Conservation (phyloP, 1,139 yeast genomes). For the Zhuliangozyma parablackwelliae region DNA sequence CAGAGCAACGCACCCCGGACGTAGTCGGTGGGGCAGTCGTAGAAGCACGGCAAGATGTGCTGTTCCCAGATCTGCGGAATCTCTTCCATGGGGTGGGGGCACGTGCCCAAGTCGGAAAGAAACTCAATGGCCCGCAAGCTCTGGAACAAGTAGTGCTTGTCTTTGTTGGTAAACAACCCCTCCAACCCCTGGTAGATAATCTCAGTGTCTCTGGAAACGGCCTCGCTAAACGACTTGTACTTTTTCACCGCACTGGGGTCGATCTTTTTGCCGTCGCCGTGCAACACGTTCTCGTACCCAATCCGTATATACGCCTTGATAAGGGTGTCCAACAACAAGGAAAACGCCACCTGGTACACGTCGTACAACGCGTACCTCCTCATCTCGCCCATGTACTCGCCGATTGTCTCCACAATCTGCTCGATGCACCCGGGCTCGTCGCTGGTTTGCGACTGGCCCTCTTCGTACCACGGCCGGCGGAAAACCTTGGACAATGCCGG, state of each 20-base stretch:
- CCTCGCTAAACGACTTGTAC: conserved; percentile 38
- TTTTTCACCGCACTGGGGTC: conserved; percentile 52
- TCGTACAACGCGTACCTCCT: conserved; percentile 45
- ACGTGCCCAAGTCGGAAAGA: conserved; percentile 63
- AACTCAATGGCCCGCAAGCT: conserved; percentile 58
- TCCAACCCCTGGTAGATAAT: conserved; percentile 60
- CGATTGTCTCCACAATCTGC: conserved; percentile 61
- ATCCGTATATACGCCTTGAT: conserved; percentile 43
- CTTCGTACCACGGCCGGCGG: conserved; percentile 44
- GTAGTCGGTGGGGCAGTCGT: conserved; percentile 64
- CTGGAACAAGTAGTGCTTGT: conserved; percentile 51
- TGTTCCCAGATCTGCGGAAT: conserved; percentile 57
- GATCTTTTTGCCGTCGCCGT: conserved; percentile 51
- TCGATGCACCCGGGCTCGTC: conserved; percentile 44
- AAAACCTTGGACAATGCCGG: conserved; percentile 41
- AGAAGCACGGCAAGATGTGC: conserved; percentile 52
- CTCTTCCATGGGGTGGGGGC: conserved; percentile 44
- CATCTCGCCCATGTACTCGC: conserved; percentile 69
- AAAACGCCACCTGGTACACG: conserved; percentile 43
- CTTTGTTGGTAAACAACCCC: conserved; percentile 44
- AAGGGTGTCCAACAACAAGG: conserved; percentile 37
- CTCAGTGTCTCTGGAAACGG: conserved; percentile 57
- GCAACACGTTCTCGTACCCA: conserved; percentile 43
- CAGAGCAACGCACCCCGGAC: conserved; percentile 49
- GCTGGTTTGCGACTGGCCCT: conserved; percentile 32